Conservation (phyloP, 2,329 filamentous ascomycete species). For the Trichoderma atrobrunneum region DNA sequence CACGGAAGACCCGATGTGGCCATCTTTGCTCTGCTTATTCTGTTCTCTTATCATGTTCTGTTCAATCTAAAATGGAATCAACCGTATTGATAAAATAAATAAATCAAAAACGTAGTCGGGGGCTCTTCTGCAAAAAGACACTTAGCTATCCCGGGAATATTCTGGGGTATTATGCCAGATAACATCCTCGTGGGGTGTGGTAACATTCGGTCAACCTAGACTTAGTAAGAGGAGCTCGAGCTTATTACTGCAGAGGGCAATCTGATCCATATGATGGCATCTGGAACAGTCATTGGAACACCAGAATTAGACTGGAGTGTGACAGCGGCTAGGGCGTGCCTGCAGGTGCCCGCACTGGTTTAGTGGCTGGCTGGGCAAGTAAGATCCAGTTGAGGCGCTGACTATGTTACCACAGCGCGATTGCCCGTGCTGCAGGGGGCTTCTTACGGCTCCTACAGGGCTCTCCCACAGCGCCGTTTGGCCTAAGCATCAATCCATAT, state of each 20-base stretch:
- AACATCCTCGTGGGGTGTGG: background rate
- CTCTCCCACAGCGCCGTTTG: background rate
- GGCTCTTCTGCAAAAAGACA: background rate
- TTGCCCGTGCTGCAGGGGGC: background rate
- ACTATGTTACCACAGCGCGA: background rate
- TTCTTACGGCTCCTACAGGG: background rate
- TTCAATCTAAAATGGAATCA: no score
- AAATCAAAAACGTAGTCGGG: background rate
- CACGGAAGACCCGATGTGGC: background rate
- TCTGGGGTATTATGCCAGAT: background rate
- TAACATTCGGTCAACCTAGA: background rate
- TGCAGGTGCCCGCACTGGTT: background rate
- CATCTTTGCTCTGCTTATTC: background rate
- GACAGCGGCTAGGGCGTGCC: background rate
- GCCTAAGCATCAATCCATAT: background rate
- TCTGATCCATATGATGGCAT: background rate
- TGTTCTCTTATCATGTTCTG: background rate
- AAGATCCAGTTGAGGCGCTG: background rate
- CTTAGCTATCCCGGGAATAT: background rate
- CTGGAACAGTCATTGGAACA: background rate
- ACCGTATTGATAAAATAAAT: background rate
- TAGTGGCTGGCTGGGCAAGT: conserved; percentile 2
- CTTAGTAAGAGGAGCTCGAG: background rate
- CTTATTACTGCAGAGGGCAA: background rate
- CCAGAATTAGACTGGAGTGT: background rate